Evolutionary conservation across 495 filamentous ascomycete species (phyloP).

Genomic region (Cercophora scortea): DNA sequence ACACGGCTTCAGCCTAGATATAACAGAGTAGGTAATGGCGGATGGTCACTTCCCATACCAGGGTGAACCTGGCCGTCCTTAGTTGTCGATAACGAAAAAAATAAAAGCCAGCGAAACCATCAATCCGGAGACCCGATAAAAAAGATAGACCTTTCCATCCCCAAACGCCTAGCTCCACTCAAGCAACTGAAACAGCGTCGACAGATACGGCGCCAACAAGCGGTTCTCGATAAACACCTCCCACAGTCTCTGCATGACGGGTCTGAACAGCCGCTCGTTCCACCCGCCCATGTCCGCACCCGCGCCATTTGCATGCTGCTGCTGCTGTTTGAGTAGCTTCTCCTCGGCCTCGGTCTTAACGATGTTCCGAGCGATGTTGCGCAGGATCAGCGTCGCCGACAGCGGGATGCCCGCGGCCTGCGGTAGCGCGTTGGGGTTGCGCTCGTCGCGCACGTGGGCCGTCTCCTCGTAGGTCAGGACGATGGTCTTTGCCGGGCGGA

Average conservation of each 20-base stretch:
- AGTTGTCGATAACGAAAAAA: no score
- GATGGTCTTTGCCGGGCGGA: constrained; percentile 47
- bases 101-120: no score
- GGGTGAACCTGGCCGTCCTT: no score
- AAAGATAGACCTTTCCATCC: no score
- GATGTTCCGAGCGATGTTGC: constrained; percentile 78
- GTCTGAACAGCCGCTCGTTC: constrained; percentile 45
- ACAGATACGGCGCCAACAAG: constrained; percentile 29
- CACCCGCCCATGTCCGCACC: constrained; percentile 30
- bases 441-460: constrained; percentile 59
- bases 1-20: no score
- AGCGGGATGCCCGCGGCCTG: constrained; percentile 81
- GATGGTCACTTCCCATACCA: no score
- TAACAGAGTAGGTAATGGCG: no score
- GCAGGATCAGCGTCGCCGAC: constrained; percentile 73
- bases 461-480: constrained; percentile 55
- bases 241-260: constrained; percentile 38
- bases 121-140: no score
- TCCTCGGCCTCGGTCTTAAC: constrained; percentile 50
- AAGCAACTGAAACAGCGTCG: constrained; percentile 21
- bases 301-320: constrained; percentile 20
- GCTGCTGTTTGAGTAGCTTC: constrained; percentile 40
- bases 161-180: neutral
- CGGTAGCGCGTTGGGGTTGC: constrained; percentile 40
- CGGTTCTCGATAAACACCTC: constrained; percentile 49